Evolutionary conservation across 176 grass and related monocot genomes (phyloP).

Genomic region (Carex parvula): DNA sequence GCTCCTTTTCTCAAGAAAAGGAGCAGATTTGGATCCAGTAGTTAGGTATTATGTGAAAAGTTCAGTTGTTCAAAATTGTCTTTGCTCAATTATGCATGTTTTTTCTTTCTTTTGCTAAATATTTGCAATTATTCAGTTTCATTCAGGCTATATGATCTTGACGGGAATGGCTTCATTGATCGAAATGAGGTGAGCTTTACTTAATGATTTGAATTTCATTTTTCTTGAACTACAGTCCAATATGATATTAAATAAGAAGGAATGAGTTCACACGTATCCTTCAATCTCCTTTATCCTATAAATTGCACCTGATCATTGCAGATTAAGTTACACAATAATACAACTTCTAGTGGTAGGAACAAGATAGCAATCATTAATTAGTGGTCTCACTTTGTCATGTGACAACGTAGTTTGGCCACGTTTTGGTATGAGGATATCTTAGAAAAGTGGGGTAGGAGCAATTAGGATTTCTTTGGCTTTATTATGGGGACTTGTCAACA

Average conservation of each 20-base stretch:
- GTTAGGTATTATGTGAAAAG: not conserved
- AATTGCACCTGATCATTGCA: not conserved
- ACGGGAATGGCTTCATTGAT: conserved; percentile 83
- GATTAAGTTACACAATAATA: conserved; percentile 7
- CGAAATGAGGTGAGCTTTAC: conserved; percentile 67
- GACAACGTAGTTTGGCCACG: not conserved
- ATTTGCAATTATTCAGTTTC: conserved; percentile 46
- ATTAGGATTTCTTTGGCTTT: conserved; percentile 12
- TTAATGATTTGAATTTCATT: conserved; percentile 9
- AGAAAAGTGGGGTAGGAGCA: conserved; percentile 7
- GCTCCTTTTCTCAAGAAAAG: too few relatives aligned
- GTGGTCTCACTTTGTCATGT: not conserved
- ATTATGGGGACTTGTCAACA: not conserved
- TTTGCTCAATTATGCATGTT: not conserved
- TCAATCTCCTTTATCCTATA: not conserved
- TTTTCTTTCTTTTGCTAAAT: not conserved
- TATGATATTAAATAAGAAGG: not conserved
- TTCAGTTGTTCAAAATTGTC: conserved; percentile 1
- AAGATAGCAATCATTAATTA: not conserved
- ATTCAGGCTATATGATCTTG: conserved; percentile 96
- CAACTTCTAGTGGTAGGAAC: not conserved
- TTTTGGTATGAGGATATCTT: not conserved
- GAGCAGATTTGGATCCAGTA: not conserved
- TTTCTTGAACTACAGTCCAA: not conserved
- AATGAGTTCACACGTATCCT: not conserved